phyloP scores from a whole-genome alignment of 805 yeast species.

The Ogataea trehaloabstinens region DNA sequence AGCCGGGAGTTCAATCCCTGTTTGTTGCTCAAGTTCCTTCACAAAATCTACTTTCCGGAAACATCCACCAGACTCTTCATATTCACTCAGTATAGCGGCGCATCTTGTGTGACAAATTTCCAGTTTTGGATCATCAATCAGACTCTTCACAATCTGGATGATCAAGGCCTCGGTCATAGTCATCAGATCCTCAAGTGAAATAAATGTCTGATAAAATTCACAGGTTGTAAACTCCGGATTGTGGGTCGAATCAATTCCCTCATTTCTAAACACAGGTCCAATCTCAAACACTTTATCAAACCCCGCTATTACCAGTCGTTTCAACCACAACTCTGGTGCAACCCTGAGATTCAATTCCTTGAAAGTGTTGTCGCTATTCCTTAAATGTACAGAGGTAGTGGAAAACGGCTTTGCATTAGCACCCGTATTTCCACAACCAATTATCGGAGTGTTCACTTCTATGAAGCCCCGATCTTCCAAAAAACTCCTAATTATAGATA shows the following conservation, averaged over 20 bases:
- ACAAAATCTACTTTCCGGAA: slow-evolving; percentile 62
- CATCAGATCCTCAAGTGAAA: slow-evolving; percentile 66
- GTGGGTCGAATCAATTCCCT: slow-evolving; percentile 89
- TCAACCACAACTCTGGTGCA: slow-evolving; percentile 95
- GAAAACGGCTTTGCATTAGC: slow-evolving; percentile 89
- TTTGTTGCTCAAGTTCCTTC: slow-evolving; percentile 52
- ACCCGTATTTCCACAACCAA: slow-evolving; percentile 68
- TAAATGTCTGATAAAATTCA: slow-evolving; percentile 80
- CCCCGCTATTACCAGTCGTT: slow-evolving; percentile 78
- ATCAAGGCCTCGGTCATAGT: slow-evolving; percentile 59
- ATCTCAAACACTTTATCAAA: slow-evolving; percentile 85
- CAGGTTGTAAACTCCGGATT: slow-evolving; percentile 92
- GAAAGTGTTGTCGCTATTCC: slow-evolving; percentile 24
- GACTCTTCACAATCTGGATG: slow-evolving; percentile 33
- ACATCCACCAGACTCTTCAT: slow-evolving; percentile 18
- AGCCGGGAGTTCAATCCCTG: slow-evolving; percentile 51
- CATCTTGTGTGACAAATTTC: slow-evolving; percentile 25
- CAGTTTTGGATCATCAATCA: slow-evolving; percentile 23
- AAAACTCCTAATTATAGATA: slow-evolving; percentile 54
- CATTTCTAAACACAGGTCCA: slow-evolving; percentile 84
- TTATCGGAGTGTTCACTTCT: slow-evolving; percentile 88
- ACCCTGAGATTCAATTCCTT: slow-evolving; percentile 63
- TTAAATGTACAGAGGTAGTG: slow-evolving; percentile 43
- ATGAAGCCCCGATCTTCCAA: slow-evolving; percentile 55
- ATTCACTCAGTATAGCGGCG: slow-evolving; percentile 9